These are phyloP conservation scores for Fragaria vesca DNA, from an alignment of 306 rosid genomes.

Conservation along the genomic window DNA sequence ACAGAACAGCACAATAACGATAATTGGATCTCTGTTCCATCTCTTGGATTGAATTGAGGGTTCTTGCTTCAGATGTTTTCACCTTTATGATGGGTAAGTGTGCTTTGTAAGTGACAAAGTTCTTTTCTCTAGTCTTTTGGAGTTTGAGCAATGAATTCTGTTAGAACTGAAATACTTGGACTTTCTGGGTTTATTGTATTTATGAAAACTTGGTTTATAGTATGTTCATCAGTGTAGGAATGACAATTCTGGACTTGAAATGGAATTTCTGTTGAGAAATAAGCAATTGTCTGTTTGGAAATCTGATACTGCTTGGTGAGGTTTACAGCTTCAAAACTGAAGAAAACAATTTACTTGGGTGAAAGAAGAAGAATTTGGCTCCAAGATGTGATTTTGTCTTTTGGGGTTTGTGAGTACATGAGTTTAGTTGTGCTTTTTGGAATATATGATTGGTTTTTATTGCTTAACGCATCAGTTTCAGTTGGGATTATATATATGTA, in stretches of 20 bases:
- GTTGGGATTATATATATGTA: not conserved
- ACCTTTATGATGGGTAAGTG: not conserved
- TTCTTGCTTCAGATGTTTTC: constrained; percentile 1
- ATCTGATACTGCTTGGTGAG: not conserved
- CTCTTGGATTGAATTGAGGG: not conserved
- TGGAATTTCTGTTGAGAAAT: not conserved
- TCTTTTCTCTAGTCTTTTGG: not conserved
- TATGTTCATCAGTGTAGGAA: not conserved
- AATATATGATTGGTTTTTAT: not conserved
- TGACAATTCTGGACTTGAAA: not conserved
- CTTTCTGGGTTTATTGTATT: not conserved
- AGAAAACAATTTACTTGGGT: not conserved
- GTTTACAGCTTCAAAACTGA: not conserved
- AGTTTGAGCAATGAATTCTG: not conserved
- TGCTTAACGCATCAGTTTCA: not conserved
- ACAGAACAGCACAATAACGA: not conserved
- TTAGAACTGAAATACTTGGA: not conserved
- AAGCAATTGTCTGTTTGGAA: not conserved
- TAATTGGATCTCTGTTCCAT: not conserved
- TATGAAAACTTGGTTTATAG: not conserved
- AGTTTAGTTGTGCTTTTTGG: not conserved
- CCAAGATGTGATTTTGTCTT: not conserved
- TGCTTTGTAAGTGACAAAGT: not conserved
- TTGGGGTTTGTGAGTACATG: not conserved
- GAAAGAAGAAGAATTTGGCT: not conserved